These are phyloP conservation scores for Penicillium sp. DNA, from an alignment of 2,329 filamentous ascomycete species.

Conservation along the genomic window DNA sequence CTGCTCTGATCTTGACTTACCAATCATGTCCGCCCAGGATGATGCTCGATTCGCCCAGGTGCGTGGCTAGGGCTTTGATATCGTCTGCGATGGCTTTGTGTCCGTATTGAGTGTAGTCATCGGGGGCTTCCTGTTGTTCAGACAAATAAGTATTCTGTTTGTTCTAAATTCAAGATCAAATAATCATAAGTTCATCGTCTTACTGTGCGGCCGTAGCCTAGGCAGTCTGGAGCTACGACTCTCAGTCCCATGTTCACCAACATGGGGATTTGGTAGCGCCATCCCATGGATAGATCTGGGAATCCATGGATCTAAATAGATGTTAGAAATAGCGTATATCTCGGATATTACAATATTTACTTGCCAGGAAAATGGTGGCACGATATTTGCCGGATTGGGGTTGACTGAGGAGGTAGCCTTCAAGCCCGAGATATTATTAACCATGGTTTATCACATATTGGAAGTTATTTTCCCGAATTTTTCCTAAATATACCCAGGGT, in stretches of 20 bases:
- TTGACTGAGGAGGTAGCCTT: conserved; percentile 55
- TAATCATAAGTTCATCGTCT: conserved; percentile 1
- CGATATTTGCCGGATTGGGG: conserved; percentile 46
- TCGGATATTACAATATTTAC: background rate
- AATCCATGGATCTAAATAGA: conserved; percentile 66
- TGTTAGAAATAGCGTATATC: background rate
- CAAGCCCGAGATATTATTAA: background rate
- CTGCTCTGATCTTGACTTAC: conserved; percentile 29
- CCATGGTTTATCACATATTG: background rate
- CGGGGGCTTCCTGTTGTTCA: conserved; percentile 54
- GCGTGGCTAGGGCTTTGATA: conserved; percentile 67
- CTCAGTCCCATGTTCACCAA: conserved; percentile 70
- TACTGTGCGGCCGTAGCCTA: conserved; percentile 80
- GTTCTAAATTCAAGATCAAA: background rate
- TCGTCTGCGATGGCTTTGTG: conserved; percentile 72
- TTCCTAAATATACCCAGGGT: background rate
- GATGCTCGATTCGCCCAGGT: conserved; percentile 58
- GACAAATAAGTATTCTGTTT: conserved; percentile 13
- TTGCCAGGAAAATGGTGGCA: conserved; percentile 56
- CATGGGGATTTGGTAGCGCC: conserved; percentile 84
- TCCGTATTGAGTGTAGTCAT: conserved; percentile 62
- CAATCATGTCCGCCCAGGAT: conserved; percentile 92
- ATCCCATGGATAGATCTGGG: conserved; percentile 79
- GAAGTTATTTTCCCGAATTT: background rate
- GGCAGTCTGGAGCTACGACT: conserved; percentile 80